Evolutionary conservation across 768 basidiomycete species (phyloP), one percentile per base, ranked within the genome.

Genomic region (Trametes elegans): DNA sequence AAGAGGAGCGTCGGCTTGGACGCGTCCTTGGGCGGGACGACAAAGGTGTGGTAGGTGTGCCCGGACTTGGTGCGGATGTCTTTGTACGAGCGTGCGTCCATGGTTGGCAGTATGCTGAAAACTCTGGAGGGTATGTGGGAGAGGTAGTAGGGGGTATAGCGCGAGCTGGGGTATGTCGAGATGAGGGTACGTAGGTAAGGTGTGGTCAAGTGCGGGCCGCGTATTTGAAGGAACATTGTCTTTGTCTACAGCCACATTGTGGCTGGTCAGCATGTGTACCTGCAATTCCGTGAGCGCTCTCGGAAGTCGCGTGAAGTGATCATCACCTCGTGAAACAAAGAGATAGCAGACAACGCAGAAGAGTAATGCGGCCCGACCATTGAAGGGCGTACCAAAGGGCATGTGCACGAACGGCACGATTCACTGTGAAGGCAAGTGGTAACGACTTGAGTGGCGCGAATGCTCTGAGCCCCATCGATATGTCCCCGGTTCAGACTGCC

Each of bases 1-100:
- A 79, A 69, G 9, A 79, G 54, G 5, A 80, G 66, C 21, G 75
- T 77, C 1, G 69, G 72, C 39, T 71, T 72, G 45, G 56, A 52
- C 2, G 53, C 60, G 24, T 61, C 52, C 1, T 68, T 63, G 19
- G 55, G 49, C 2, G 69, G 62, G 48, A 34, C 32, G 38, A 66
- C 65, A 34, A 68, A 69, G 48, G 74, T 76, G 62, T 70, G 62
- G 35, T 78, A 76, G 19, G 50, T 66, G 35, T 75, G 52, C 3
- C 68, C 69, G 23, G 74, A 68, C 21, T 49, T 59, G 32, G 72
- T 72, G n/a, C 54, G 58, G 45, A 63, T 29, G 34, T 66, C 64
- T 60, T 72, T 74, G 67, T 71, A 72, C n/a, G 59, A 64, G 2
- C 67, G 62, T 14, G 59, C n/a, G 27, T 68, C 64, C 68, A 66